Evolutionary conservation across 257 asterid genomes (phyloP), one percentile per base, ranked within the genome.

Genomic region (Solanum verrucosum): DNA sequence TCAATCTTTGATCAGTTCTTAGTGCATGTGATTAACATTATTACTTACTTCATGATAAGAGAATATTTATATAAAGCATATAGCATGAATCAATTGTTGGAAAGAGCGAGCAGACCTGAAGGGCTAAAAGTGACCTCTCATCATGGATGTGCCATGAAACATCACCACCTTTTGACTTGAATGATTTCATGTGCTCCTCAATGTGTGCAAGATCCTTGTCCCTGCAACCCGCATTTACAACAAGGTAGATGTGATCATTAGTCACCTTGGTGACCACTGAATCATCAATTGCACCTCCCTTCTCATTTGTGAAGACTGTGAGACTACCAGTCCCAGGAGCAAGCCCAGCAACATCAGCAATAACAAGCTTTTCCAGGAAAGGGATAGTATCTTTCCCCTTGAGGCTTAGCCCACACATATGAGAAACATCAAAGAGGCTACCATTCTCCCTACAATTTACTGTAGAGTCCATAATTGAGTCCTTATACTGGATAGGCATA

Each of bases 91-190:
- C 37, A 84, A 21, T 63, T 35, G 63, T 34, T 60, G 72, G 88
- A 89, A 56, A 20, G 59, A 5, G 46, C 77, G 18, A 84, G 87
- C 87, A 5, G 25, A 97, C 99, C 96, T 97, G 99, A 86, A 97
- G 97, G 78, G 99, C 99, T 85, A 97, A 90, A 91, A 96, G 99
- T 37, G 99, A 94, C 3, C 98, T 90, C 85, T 96, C 99, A 31
- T 97, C 99, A 65, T 97, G 99, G 88, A 97, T 97, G 90, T 97
- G 99, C 99, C 99, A 97, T 33, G 98, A 95, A 87, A 97, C 99
- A 88, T 94, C 97, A 15, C 98, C 99, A 83, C 99, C 99, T 90
- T 95, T 95, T 25, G 98, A 91, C 34, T 91, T 94, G 90, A 93
- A 97, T 11, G 98, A 93, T 89, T 95, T 97, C 99, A 97, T 96